These are phyloP conservation scores for Phytophthora podocarpi DNA, from an alignment of 352 stramenopile species.

Conservation along the genomic window DNA sequence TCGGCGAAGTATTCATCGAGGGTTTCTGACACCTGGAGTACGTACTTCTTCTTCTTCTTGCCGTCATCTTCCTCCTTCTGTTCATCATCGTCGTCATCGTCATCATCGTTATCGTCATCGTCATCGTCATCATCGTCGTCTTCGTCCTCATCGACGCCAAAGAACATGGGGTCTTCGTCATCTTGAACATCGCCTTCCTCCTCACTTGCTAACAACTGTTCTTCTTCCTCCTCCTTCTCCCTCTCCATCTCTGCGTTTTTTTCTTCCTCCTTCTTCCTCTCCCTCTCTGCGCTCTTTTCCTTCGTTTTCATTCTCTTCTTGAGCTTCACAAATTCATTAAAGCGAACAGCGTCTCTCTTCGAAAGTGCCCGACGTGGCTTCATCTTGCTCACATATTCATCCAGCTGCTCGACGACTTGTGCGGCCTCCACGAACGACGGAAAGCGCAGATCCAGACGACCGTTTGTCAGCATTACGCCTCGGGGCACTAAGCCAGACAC, in stretches of 20 bases:
- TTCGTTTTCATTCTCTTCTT: slow-evolving; percentile 44
- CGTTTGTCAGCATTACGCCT: slow-evolving; percentile 75
- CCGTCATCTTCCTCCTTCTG: slow-evolving; percentile 41
- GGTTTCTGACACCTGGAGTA: slow-evolving; percentile 26
- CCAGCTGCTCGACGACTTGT: slow-evolving; percentile 72
- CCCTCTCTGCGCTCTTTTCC: slow-evolving; percentile 22
- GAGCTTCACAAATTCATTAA: slow-evolving; percentile 44
- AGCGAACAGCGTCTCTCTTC: slow-evolving; percentile 49
- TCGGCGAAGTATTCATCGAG: slow-evolving; percentile 54
- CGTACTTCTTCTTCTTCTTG: slow-evolving; percentile 20
- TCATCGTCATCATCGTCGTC: slow-evolving; percentile 5
- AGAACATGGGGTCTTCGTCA: slow-evolving; percentile 25
- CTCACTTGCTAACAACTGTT: slow-evolving; percentile 12
- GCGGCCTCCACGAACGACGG: slow-evolving; percentile 73
- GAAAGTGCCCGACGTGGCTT: slow-evolving; percentile 54
- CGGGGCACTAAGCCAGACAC: slow-evolving; percentile 59
- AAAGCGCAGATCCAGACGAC: slow-evolving; percentile 77
- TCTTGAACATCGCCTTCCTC: slow-evolving; percentile 38
- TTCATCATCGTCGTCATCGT: slow-evolving; percentile 34
- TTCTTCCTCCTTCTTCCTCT: slow-evolving; percentile 17
- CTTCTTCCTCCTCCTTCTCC: slow-evolving; percentile 21
- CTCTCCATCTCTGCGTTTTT: slow-evolving; percentile 16
- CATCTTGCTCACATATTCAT: slow-evolving; percentile 54
- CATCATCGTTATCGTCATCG: slow-evolving; percentile 9
- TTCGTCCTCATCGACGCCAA: slow-evolving; percentile 31